phyloP scores from a whole-genome alignment of 768 basidiomycete genomes.

The Mycena filopes region DNA sequence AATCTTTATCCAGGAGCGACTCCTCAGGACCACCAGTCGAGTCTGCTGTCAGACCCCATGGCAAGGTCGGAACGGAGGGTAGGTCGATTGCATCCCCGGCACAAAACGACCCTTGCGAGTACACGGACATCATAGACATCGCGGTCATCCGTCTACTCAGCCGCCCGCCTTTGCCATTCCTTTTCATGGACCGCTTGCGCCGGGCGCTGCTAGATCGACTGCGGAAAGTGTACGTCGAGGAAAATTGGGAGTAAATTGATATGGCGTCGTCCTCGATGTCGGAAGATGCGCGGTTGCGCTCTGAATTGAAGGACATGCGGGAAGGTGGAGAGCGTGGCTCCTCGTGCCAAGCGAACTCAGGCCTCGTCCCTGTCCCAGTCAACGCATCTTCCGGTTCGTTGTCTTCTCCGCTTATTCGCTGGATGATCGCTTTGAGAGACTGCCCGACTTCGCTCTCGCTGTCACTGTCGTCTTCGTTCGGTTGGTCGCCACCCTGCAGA shows the following conservation, averaged over 20 bases:
- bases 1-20: background rate
- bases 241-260: conserved; percentile 29
- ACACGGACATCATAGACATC: conserved; percentile 28
- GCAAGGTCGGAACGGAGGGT: conserved; percentile 15
- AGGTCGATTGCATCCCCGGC: conserved; percentile 19
- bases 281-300: background rate
- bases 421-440: background rate
- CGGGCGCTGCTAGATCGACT: conserved; percentile 8
- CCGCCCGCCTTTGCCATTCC: conserved; percentile 7
- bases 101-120: conserved; percentile 30
- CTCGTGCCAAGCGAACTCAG: conserved; percentile 29
- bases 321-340: conserved; percentile 29
- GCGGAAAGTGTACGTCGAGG: conserved; percentile 26
- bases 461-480: background rate
- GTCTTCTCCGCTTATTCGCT: background rate
- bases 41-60: conserved; percentile 6
- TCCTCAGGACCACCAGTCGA: background rate
- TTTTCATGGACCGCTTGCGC: conserved; percentile 8
- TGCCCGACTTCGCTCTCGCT: conserved; percentile 9
- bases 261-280: conserved; percentile 25
- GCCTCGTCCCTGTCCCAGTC: background rate
- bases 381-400: background rate
- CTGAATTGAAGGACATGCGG: conserved; percentile 17
- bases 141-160: conserved; percentile 12
- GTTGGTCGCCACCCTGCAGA: background rate